Evolutionary conservation across 345 rosid species (phyloP), one percentile per base, ranked within the genome.

Genomic region (Capsella bursapastoris): DNA sequence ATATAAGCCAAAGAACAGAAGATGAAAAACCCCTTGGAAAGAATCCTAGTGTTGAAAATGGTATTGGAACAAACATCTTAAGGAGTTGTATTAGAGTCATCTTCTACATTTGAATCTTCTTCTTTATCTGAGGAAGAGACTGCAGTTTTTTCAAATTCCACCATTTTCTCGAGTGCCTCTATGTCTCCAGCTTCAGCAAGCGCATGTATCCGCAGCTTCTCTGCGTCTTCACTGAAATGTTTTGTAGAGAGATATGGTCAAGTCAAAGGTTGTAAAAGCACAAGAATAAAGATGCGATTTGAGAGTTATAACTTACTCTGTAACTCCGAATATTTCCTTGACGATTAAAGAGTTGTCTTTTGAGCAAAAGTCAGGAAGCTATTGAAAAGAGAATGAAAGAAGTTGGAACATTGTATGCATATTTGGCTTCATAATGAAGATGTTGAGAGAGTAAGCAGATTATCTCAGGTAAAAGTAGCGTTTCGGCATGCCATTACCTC

Each of bases 261-360:
- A 45, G 34, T 15, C 40, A 43, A 41, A 14, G 22, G 59, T 31
- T 0, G 27, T 41, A 61, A 71, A 29, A 7, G 28, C 72, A 52
- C 31, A 31, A 44, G 16, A 41, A 6, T 6, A 13, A 70, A 25
- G 9, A 2, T 49, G 50, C 2, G 29, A 57, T 10, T 34, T 4
- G 34, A 51, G 44, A 58, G 62, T 2, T 6, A 22, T 3, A 55
- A 52, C 93, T 72, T 90, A 92, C 97, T 89, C 98, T 81, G 96
- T 73, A 44, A 88, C 99, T 67, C 99, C 98, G 37, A 90, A 92
- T 66, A 96, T 90, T 82, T 96, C 97, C 86, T 95, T 92, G 52
- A 92, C 86, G 29, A 87, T 79, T 38, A 95, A 85, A 56, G 99
- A 90, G 83, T 79, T 85, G 72, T 90, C 93, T 80, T 85, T 78